phyloP scores from a whole-genome alignment of 2,329 filamentous ascomycete genomes.

The Sporothrix phasma region DNA sequence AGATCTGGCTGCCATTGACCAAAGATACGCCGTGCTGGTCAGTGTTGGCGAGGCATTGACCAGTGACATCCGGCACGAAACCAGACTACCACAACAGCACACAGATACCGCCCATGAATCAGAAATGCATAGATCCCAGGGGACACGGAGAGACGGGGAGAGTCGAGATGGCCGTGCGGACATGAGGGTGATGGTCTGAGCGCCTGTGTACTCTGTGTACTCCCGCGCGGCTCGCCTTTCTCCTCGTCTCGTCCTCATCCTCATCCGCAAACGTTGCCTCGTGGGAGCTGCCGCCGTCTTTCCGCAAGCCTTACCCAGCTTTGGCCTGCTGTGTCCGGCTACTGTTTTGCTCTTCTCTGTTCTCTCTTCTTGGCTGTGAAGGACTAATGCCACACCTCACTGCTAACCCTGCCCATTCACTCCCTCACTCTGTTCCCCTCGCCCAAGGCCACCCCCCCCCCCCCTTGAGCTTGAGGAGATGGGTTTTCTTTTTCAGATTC shows the following conservation, averaged over 20 bases:
- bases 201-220: not conserved
- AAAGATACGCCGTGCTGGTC: not conserved
- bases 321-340: not conserved
- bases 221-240: too few relatives aligned
- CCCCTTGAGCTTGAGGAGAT: not conserved
- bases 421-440: not conserved
- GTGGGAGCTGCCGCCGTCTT: slow-evolving; percentile 9
- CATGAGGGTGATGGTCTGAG: too few relatives aligned
- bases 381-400: too few relatives aligned
- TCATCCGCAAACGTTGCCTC: not conserved
- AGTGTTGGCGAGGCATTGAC: not conserved
- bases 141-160: not conserved
- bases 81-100: not conserved
- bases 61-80: not conserved
- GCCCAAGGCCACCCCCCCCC: not conserved
- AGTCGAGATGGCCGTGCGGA: too few relatives aligned
- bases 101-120: not conserved
- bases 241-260: not conserved
- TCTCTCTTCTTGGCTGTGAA: not conserved
- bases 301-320: not conserved
- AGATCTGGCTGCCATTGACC: not conserved
- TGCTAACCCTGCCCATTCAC: too few relatives aligned
- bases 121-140: not conserved
- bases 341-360: not conserved
- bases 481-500: slow-evolving; percentile 3